Evolutionary conservation across 148 eudicot species (phyloP).

Genomic region (Silene uniflora): DNA sequence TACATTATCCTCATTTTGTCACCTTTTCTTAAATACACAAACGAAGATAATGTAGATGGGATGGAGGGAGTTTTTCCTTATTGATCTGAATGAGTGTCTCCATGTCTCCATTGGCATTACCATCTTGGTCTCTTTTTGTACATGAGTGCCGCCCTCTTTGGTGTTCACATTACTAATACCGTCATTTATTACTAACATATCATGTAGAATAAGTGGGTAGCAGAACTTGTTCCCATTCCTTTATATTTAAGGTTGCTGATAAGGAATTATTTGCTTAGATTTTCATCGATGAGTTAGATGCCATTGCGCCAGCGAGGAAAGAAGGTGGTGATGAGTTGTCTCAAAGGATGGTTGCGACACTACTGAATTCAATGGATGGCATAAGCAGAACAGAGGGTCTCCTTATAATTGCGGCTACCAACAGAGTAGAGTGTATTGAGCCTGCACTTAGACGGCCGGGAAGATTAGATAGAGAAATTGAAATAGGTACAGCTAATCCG

Average conservation of each 20-base stretch:
- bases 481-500: conserved; percentile 53
- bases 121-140: neutral
- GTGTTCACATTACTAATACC: neutral
- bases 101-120: neutral
- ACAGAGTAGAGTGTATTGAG: conserved; percentile 79
- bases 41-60: too few species aligned
- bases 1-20: too few species aligned
- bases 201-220: neutral
- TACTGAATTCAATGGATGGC: conserved; percentile 89
- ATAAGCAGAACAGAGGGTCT: conserved; percentile 61
- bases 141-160: neutral
- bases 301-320: conserved; percentile 90
- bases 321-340: conserved; percentile 92
- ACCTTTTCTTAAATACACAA: too few species aligned
- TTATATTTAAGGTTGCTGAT: conserved; percentile 11
- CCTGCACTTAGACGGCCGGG: conserved; percentile 97
- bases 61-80: neutral
- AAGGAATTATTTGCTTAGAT: conserved; percentile 39
- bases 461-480: conserved; percentile 89
- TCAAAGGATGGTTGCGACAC: conserved; percentile 87
- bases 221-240: neutral
- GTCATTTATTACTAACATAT: neutral
- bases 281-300: conserved; percentile 94
- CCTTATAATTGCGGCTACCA: conserved; percentile 88
- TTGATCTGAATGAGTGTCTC: neutral